Evolutionary conservation across 176 grass and related monocot species (phyloP).

Genomic region (Olyra latifolia): DNA sequence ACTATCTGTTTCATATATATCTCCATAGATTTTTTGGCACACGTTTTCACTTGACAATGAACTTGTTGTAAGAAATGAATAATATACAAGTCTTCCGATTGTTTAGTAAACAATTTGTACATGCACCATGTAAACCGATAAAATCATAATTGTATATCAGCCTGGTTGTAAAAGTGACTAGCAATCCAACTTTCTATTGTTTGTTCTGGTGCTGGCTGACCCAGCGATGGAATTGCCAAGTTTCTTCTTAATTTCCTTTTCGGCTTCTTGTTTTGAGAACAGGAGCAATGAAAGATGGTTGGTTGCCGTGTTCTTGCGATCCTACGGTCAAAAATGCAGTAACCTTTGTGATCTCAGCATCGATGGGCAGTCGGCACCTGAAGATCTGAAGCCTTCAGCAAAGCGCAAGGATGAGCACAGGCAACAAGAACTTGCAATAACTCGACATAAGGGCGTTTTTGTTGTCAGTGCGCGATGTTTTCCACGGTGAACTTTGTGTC

Average conservation of each 20-base stretch:
- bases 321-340: not conserved
- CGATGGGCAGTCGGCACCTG: not conserved
- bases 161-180: conserved; percentile 6
- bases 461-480: not conserved
- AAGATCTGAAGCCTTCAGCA: not conserved
- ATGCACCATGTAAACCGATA: conserved; percentile 36
- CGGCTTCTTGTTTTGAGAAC: not conserved
- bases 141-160: conserved; percentile 10
- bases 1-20: not conserved
- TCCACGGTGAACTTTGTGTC: not conserved
- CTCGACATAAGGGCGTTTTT: not conserved
- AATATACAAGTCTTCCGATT: conserved; percentile 8
- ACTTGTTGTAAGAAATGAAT: not conserved
- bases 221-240: not conserved
- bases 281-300: not conserved
- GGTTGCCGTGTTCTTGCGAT: not conserved
- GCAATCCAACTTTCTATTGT: not conserved
- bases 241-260: not conserved
- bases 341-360: not conserved
- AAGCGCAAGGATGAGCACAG: not conserved
- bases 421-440: not conserved
- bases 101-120: conserved; percentile 31
- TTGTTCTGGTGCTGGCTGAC: not conserved
- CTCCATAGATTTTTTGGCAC: not conserved
- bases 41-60: not conserved